Evolutionary conservation across 2,329 filamentous ascomycete genomes (phyloP).

Genomic region (Fusarium cicatricum): DNA sequence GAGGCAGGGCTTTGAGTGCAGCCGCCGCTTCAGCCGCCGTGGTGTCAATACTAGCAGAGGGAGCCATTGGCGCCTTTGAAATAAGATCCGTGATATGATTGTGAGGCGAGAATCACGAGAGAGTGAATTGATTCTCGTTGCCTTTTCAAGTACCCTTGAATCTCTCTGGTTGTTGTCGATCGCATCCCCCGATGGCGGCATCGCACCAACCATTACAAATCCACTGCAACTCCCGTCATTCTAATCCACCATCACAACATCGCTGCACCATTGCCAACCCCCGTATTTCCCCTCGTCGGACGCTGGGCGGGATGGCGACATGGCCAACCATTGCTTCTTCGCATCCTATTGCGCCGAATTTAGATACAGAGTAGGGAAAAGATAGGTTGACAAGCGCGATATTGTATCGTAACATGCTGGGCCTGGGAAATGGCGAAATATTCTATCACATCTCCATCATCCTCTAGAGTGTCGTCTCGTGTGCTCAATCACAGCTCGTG

Average conservation of each 20-base stretch:
- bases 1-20: conserved; percentile 25
- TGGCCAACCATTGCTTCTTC: background rate
- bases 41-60: conserved; percentile 28
- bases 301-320: conserved; percentile 18
- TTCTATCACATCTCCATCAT: background rate
- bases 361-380: background rate
- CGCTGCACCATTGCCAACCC: conserved; percentile 25
- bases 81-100: conserved; percentile 5
- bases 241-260: conserved; percentile 38
- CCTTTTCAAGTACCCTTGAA: conserved; percentile 29
- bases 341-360: background rate
- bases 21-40: conserved; percentile 11
- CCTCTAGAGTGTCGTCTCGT: background rate
- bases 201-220: conserved; percentile 38
- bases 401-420: conserved; percentile 18
- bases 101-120: conserved; percentile 5
- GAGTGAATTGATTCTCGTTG: conserved; percentile 4
- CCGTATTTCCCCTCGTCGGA: conserved; percentile 25
- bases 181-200: conserved; percentile 33
- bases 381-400: background rate
- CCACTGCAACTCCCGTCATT: conserved; percentile 34
- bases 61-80: conserved; percentile 19
- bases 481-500: conserved; percentile 1
- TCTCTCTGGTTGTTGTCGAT: conserved; percentile 21
- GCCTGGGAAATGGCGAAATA: conserved; percentile 20